Evolutionary conservation across 257 asterid genomes (phyloP), one percentile per base, ranked within the genome.

Genomic region (Ilex asprella): DNA sequence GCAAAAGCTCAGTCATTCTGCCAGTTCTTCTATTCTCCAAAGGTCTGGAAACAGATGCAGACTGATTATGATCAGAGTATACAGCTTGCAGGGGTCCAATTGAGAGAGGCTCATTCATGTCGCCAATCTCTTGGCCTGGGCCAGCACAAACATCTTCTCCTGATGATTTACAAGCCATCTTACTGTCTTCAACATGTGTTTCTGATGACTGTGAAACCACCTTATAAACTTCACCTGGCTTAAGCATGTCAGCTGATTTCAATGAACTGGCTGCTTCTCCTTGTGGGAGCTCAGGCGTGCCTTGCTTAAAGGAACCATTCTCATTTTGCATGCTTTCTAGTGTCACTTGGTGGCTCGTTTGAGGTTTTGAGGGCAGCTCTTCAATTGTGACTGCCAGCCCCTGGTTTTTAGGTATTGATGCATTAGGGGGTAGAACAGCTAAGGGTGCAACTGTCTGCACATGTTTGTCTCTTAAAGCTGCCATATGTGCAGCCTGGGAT

Each of bases 381-480:
- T 35, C 41, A 35, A 4, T 35, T 35, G 41, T 8, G 8, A 35
- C 41, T 35, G 41, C 5, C 13, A 46, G 13, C 13, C 0, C 52
- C 11, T 46, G 52, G 52, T 46, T 46, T 7, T 5, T 11, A 1
- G 52, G n/a, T 10, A 14, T 46, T 10, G n/a, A 46, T 46, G 15
- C 52, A 46, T 46, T 30, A 15, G 67, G 62, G 5, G 66, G 67
- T 54, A 67, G 53, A 59, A 60, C 39, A 39, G 72, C 61, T 54
- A 67, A 67, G 7, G 72, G 72, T 60, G 60, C 67, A 30, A 63
- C 72, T 5, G 59, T 43, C 72, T 59, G 61, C 35, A 60, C 72
- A 60, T 67, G 67, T 54, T 54, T 60, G 57, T 54, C 72, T n/a
- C 55, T 51, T 32, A 31, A 60, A 60, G 12, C 16, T 31, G 61